These are phyloP conservation scores for Sanghuangporus baumii DNA, from an alignment of 1,284 basidiomycete species.

Conservation along the genomic window DNA sequence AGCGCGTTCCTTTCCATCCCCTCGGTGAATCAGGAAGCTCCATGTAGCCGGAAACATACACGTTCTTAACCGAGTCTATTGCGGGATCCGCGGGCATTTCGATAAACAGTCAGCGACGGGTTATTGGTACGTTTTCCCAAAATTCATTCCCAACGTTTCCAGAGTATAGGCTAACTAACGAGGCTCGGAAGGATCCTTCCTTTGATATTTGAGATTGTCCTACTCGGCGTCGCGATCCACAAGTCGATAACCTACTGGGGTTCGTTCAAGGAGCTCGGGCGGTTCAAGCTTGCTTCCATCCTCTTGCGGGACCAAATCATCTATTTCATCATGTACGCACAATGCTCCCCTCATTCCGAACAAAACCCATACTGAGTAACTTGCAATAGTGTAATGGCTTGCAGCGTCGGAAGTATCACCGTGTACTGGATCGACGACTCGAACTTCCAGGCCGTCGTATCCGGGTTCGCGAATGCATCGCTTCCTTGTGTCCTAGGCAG, in stretches of 20 bases:
- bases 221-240: neutral
- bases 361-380: neutral
- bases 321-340: conserved; percentile 11
- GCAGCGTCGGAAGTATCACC: conserved; percentile 6
- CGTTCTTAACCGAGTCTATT: neutral
- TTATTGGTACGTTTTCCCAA: neutral
- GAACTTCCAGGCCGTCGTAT: neutral
- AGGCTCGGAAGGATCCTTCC: neutral
- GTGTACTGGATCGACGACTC: conserved; percentile 5
- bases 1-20: neutral
- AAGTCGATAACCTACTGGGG: conserved; percentile 6
- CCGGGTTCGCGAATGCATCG: conserved; percentile 2
- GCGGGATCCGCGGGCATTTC: neutral
- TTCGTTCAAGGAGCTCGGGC: neutral
- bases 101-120: neutral
- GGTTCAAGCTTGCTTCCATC: neutral
- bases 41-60: neutral
- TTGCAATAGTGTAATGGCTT: conserved; percentile 5
- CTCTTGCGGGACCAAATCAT: conserved; percentile 8
- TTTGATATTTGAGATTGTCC: conserved; percentile 2
- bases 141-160: too few relatives aligned
- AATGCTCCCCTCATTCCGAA: neutral
- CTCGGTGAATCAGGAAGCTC: neutral
- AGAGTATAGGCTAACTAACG: neutral
- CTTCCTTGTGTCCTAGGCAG: conserved; percentile 10